Evolutionary conservation across 257 asterid genomes (phyloP), one percentile per base, ranked within the genome.

Genomic region (Solanum sparsipilum): DNA sequence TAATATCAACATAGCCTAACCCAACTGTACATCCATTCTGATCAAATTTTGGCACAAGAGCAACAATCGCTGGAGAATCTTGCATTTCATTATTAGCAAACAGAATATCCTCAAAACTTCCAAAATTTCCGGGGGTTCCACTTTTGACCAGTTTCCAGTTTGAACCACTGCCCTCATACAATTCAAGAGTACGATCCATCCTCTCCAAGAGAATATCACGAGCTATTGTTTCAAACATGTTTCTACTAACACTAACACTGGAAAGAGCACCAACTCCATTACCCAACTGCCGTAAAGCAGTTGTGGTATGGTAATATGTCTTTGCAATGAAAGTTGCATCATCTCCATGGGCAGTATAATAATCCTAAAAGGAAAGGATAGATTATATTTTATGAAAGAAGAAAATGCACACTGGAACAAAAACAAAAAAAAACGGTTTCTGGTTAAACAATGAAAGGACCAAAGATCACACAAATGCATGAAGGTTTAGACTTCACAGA

Each of bases 61-160:
- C 97, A 86, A 92, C 95, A 84, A 94, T 94, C 34, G 88, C 97
- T 11, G 99, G 98, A 81, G 98, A 92, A 91, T 97, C 99, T 89
- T 92, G 99, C 99, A 97, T 97, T 82, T 97, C 99, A 90, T 94
- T 93, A 93, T 95, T 95, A 44, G 99, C 98, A 91, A 96, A 97
- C 86, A 97, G 93, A 88, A 95, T 90, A 75, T 97, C 99, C 88
- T 97, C 99, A 87, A 97, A 97, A 88, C 96, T 94, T 85, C 96
- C 96, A 86, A 97, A 90, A 90, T 95, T 95, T 88, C 99, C 99
- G 5, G 99, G 99, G 83, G 96, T 94, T 87, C 98, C 99, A 90
- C 92, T 94, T 92, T 93, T 97, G 68, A 92, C 95, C 87, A 93
- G 91, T 91, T 93, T 94, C 99, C 99, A 97, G 86, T 93, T 95